phyloP scores from a whole-genome alignment of 2,329 filamentous ascomycete species.

The Aureobasidium sp. region DNA sequence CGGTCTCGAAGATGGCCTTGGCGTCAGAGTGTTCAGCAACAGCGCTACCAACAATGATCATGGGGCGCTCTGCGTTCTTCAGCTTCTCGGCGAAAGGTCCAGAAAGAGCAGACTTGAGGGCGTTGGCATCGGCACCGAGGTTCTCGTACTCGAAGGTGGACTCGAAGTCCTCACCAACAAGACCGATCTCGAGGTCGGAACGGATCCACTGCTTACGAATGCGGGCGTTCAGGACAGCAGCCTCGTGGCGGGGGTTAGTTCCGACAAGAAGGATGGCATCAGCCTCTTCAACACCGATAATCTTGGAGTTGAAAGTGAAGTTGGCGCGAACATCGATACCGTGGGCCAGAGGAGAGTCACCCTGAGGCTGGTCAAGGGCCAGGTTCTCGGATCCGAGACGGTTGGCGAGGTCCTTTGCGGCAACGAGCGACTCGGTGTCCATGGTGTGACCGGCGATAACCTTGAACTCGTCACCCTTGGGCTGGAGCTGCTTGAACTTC shows the following conservation, averaged over 20 bases:
- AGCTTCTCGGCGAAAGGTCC: constrained; percentile 93
- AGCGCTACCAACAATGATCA: constrained; percentile 93
- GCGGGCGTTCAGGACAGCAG: constrained; percentile 87
- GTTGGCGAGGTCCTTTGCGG: constrained; percentile 96
- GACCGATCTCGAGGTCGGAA: constrained; percentile 85
- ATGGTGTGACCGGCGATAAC: constrained; percentile 82
- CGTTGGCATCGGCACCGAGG: constrained; percentile 67
- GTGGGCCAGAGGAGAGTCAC: constrained; percentile 77
- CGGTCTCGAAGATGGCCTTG: constrained; percentile 85
- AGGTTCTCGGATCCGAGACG: constrained; percentile 94
- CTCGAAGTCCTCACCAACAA: constrained; percentile 84
- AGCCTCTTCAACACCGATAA: constrained; percentile 87
- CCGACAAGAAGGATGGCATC: constrained; percentile 88
- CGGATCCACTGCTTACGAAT: constrained; percentile 98
- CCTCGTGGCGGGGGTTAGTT: constrained; percentile 92
- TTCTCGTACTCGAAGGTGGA: constrained; percentile 96
- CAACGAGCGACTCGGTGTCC: constrained; percentile 88
- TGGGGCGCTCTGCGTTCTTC: constrained; percentile 75
- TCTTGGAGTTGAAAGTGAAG: constrained; percentile 94
- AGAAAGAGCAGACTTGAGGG: constrained; percentile 76
- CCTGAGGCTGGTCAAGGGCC: constrained; percentile 80
- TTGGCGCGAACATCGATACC: constrained; percentile 90
- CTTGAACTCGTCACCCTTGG: constrained; percentile 93
- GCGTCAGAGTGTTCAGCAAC: constrained; percentile 86
- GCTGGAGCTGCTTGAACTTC: constrained; percentile 69